phyloP scores from a whole-genome alignment of 2,329 filamentous ascomycete species.

The Paecilomyces sp. region DNA sequence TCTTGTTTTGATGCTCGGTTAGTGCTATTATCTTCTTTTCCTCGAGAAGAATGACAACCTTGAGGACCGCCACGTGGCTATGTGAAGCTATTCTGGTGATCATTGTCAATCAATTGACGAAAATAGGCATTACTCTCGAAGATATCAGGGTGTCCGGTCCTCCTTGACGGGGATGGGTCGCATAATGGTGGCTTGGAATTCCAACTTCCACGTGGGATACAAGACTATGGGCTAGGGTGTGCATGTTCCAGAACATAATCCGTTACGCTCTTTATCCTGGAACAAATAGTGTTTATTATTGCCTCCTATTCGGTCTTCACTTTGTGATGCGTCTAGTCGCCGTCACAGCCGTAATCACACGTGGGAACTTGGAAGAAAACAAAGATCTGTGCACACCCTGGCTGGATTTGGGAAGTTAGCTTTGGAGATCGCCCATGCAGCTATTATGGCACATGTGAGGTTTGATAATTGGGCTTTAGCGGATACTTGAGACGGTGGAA shows the following conservation, averaged over 20 bases:
- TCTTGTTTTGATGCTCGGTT: not conserved
- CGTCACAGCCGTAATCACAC: not conserved
- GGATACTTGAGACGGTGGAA: not conserved
- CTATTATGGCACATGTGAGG: not conserved
- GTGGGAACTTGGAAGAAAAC: not conserved
- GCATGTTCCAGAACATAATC: not conserved
- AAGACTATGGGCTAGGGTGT: not conserved
- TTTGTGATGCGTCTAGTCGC: not conserved
- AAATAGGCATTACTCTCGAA: not conserved
- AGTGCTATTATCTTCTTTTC: not conserved
- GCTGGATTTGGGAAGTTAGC: not conserved
- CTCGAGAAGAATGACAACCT: not conserved
- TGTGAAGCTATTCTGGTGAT: not conserved
- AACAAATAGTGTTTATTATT: not conserved
- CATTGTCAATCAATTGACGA: not conserved
- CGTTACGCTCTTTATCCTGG: not conserved
- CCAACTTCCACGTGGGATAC: not conserved
- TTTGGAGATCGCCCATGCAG: not conserved
- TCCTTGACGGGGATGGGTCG: not conserved
- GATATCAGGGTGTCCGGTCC: not conserved
- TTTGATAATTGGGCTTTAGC: not conserved
- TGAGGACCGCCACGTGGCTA: not conserved
- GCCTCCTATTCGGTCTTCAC: not conserved
- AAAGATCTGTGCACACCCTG: not conserved
- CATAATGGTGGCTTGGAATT: not conserved